A percentile compares a stretch with the other conserved stretches of the same genome.
Conservation (phyloP, 2,329 filamentous ascomycete genomes). For the Hymenoscyphus linearis region DNA sequence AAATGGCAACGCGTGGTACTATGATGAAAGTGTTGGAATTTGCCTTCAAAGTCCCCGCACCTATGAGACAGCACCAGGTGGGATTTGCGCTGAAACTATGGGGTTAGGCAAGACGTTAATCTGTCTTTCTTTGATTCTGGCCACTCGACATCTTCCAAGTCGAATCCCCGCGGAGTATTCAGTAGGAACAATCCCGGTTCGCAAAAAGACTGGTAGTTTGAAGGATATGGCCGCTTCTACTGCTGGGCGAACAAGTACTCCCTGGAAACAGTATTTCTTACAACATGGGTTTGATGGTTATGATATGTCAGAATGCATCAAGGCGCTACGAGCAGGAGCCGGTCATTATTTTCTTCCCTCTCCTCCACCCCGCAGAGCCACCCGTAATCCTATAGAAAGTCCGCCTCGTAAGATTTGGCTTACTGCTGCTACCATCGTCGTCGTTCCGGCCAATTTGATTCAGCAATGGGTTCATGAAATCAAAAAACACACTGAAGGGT, state of each 20-base stretch:
- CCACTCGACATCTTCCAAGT: constrained; percentile 66
- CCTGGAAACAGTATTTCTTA: constrained; percentile 65
- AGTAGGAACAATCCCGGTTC: constrained; percentile 35
- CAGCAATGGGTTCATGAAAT: constrained; percentile 83
- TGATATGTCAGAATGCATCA: constrained; percentile 49
- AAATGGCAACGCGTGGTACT: constrained; percentile 59
- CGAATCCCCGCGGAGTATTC: constrained; percentile 58
- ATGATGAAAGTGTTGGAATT: constrained; percentile 57
- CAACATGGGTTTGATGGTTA: constrained; percentile 31
- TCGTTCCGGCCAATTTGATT: constrained; percentile 79
- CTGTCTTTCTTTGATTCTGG: constrained; percentile 69
- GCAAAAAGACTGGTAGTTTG: constrained; percentile 53
- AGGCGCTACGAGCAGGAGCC: constrained; percentile 51
- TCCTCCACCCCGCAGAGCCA: constrained; percentile 36
- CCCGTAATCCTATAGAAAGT: constrained; percentile 35
- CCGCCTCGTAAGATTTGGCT: constrained; percentile 52
- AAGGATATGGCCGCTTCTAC: constrained; percentile 71
- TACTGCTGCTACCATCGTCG: constrained; percentile 65
- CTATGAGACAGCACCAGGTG: constrained; percentile 71
- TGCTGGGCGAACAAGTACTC: constrained; percentile 59
- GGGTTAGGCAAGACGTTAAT: constrained; percentile 84
- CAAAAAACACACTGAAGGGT: constrained; percentile 61
- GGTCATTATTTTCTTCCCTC: constrained; percentile 53
- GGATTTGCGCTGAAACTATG: constrained; percentile 78
- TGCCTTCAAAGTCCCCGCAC: constrained; percentile 61